Evolutionary conservation across 331 rosid genomes (phyloP).

Genomic region (Malus hybrid): DNA sequence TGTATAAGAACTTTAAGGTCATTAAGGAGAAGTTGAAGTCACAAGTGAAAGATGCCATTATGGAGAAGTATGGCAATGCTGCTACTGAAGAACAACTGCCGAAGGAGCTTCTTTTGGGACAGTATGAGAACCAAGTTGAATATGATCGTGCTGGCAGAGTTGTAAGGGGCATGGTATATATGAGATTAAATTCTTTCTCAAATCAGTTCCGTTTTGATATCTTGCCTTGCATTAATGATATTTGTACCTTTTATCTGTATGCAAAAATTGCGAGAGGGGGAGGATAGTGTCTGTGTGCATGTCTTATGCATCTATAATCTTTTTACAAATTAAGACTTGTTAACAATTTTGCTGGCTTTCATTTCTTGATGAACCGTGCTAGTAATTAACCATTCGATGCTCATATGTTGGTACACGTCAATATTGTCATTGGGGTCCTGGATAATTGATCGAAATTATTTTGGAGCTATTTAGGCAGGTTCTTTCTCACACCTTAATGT

Average conservation of each 20-base stretch:
- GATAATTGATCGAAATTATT: background rate
- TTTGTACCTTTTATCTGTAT: background rate
- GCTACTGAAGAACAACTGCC: constrained; percentile 1
- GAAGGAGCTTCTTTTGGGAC: constrained; percentile 14
- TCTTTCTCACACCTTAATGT: background rate
- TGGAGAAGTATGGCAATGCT: constrained; percentile 17
- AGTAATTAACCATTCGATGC: background rate
- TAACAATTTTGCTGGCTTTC: background rate
- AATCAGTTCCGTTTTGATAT: background rate
- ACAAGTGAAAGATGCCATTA: background rate
- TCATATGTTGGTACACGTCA: background rate
- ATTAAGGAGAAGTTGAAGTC: constrained; percentile 1
- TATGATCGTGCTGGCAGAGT: constrained; percentile 13
- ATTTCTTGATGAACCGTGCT: no score
- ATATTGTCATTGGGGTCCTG: background rate
- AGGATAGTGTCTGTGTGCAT: background rate
- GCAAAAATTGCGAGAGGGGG: background rate
- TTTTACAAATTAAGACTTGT: background rate
- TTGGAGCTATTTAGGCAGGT: background rate
- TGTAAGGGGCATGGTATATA: constrained; percentile 1
- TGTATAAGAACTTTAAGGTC: constrained; percentile 6
- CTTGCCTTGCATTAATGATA: background rate
- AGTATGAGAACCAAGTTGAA: constrained; percentile 8
- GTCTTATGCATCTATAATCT: background rate
- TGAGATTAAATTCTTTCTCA: background rate